Base-by-base conservation (phyloP, 2,329 filamentous ascomycete species). In the Penicillium vulpinum region DNA sequence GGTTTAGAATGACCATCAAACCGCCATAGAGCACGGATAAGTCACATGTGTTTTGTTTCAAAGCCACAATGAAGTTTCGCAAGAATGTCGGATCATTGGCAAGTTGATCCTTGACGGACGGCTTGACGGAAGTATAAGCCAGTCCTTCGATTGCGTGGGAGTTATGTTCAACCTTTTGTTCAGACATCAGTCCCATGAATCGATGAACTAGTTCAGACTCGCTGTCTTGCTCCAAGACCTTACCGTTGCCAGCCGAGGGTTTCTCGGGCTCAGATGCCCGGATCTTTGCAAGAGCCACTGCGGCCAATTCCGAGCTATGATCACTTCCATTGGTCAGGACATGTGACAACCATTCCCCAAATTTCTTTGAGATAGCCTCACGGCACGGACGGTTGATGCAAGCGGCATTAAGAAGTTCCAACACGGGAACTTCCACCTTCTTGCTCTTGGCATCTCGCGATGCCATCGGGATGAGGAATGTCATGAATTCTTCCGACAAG, bases 401-500 rank as follows among this genome's bases (percentile, higher is more conserved):
- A 7, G 93, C 92, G 13, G 91, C 91, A 74, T 92, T 96, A 56
- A 99, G 82, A 77, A 99, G 86, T 69, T 97, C 90, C 64, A 99
- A 76, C 46, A 91, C 89, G 3, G 92, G 90, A 57, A 90, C 88
- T 75, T 96, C 92, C 22, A 97, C 88, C 67, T 91, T 91, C 63
- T 85, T 84, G 70, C 89, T 93, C 79, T 93, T 95, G 80, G 88
- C 90, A 70, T 88, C 91, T 64, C 87, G 85, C 62, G 88, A 83
- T 74, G 96, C 89, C 52, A 95, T 79, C 15, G 88, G 85, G 16
- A 89, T 87, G 7, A 97, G 82, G 54, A 85, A 88, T 57, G 86
- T 81, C 44, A 97, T 80, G 68, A 99, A 97, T 3, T 91, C 91
- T 63, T 96, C 91, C 35, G 87, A 92, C 55, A 97, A 83, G 72